These are phyloP conservation scores for Quercus gilva DNA, from an alignment of 306 rosid genomes.

Conservation along the genomic window DNA sequence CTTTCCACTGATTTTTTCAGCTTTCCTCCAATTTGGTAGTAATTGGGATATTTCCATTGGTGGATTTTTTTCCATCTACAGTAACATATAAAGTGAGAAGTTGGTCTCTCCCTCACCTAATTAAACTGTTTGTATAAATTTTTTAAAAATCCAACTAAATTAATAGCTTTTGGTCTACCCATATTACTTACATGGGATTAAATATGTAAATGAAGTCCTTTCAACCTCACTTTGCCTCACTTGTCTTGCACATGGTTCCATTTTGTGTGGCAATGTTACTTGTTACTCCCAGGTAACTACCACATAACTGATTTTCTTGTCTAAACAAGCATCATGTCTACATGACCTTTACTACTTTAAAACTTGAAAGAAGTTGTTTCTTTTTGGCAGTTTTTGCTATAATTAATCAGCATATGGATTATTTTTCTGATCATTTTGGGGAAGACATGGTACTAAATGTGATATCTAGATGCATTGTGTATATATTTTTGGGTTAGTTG, in stretches of 20 bases:
- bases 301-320: not conserved
- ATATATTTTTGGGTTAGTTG: too few species aligned
- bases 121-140: not conserved
- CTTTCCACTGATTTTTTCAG: slow-evolving; percentile 9
- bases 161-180: not conserved
- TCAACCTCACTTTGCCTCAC: not conserved
- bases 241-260: not conserved
- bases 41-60: not conserved
- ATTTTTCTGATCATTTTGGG: not conserved
- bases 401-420: not conserved
- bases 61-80: not conserved
- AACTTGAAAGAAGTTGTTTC: not conserved
- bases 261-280: too few species aligned
- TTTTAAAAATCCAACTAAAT: not conserved
- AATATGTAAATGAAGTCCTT: not conserved
- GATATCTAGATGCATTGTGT: too few species aligned
- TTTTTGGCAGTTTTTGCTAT: not conserved
- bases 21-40: slow-evolving; percentile 16
- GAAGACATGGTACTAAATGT: too few species aligned
- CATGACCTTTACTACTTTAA: not conserved
- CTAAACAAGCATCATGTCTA: too few species aligned
- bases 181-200: not conserved
- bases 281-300: too few species aligned
- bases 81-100: not conserved
- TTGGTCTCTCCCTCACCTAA: not conserved